Base-by-base conservation (phyloP, 345 rosid genomes). In the Psidium guajava region DNA sequence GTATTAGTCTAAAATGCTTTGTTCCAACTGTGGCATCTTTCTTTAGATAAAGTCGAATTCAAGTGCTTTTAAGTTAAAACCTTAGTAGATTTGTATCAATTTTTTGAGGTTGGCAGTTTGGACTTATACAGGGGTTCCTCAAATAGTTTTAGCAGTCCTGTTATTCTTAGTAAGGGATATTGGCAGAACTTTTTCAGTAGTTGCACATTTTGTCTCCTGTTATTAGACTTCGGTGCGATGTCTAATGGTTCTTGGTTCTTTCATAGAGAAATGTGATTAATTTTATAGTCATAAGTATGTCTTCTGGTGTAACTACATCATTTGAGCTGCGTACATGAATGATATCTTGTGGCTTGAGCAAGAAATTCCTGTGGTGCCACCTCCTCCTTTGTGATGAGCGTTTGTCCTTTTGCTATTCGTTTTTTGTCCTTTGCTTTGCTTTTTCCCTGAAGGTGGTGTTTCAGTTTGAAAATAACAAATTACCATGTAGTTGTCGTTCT, bases 1-100 rank as follows among this genome's bases (percentile, higher is more conserved):
- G 98, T 95, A 89, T 86, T 93, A 85, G 36, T 82, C 81, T 59
- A 64, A 28, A 22, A 82, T 20, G 42, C 74, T n/a, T 42, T 40
- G 81, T 51, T 86, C 36, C 28, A 61, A 51, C 64, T 36, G 32
- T 55, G 53, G 12, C 24, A 8, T 49, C 32, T 83, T 83, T 83
- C 75, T 84, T 42, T 15, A 8, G 21, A 8, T 83, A 50, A 28
- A 36, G 50, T 20, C 36, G 69, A 58, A 58, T 24, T 84, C 0
- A 3, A 18, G 47, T 1, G 84, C 18, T 42, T 47, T 81, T 11
- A 24, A 24, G 28, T 81, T 51, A 32, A 36, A 47, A 47, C 36
- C 9, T 47, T 81, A 3, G 53, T 81, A 44, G 27, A 47, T 47
- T 47, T 44, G 11, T 32, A 4, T 69, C 24, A 18, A 32, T 69